Evolutionary conservation across 345 rosid genomes (phyloP), one percentile per base, ranked within the genome.

Genomic region (Euphorbia peplus): DNA sequence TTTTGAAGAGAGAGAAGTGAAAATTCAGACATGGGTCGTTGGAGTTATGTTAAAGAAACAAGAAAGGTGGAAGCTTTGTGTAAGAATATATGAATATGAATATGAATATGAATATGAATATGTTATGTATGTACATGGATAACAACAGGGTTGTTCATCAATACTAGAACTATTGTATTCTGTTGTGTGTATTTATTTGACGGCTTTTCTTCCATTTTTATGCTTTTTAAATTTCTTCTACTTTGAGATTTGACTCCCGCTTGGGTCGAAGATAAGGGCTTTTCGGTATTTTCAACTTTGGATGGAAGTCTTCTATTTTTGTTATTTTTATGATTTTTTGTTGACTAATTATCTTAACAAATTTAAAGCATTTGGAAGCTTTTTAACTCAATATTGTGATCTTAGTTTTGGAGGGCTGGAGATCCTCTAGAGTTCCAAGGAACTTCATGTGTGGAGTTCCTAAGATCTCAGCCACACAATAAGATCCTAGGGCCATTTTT

Each of bases 21-120:
- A 41, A 5, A 55, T 72, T 56, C 48, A 58, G 65, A 70, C 66
- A 73, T 13, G 60, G 74, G 73, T 59, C 72, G 22, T 67, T 60
- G 47, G 53, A 22, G 18, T 24, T 65, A 62, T 64, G n/a, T n/a
- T n/a, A n/a, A n/a, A n/a, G n/a, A n/a, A n/a, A n/a, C 46, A 47
- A 32, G 22, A 62, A 64, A 53, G 50, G 50, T 44, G 13, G 69
- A 53, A 19, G 1, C 60, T 42, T 41, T 28, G n/a, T n/a, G n/a
- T n/a, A n/a, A n/a, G n/a, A n/a, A n/a, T n/a, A n/a, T n/a, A n/a
- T n/a, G n/a, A n/a, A n/a, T n/a, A n/a, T n/a, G n/a, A n/a, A n/a
- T n/a, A n/a, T n/a, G n/a, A n/a, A n/a, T n/a, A n/a, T n/a, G n/a
- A n/a, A n/a, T n/a, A n/a, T n/a, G n/a, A n/a, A n/a, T n/a, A n/a